phyloP scores from a whole-genome alignment of 345 rosid species.

The Orychophragmus violaceus region DNA sequence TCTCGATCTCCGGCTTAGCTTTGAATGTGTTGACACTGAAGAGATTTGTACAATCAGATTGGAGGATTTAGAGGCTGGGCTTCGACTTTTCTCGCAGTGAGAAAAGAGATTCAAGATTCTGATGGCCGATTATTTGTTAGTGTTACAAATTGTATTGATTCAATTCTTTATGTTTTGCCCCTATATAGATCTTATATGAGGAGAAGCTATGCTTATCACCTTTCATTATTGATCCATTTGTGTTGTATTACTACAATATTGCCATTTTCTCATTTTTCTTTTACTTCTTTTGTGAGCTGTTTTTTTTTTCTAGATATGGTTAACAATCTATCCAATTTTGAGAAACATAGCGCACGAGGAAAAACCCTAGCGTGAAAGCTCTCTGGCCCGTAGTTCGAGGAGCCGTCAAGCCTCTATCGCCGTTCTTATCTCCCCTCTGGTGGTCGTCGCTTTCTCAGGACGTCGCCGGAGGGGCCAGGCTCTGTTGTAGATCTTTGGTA shows the following conservation, averaged over 20 bases:
- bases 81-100: slow-evolving; percentile 43
- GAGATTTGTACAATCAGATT: slow-evolving; percentile 63
- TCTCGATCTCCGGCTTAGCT: slow-evolving; percentile 75
- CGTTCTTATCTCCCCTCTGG: too few species aligned
- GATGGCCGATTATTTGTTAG: slow-evolving; percentile 11
- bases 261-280: background rate
- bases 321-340: too few species aligned
- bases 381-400: too few species aligned
- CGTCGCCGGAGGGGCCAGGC: too few species aligned
- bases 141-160: slow-evolving; percentile 20
- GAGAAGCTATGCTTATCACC: slow-evolving; percentile 5
- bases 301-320: too few species aligned
- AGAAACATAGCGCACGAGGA: too few species aligned
- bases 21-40: slow-evolving; percentile 67
- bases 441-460: too few species aligned
- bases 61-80: slow-evolving; percentile 71
- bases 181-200: slow-evolving; percentile 6
- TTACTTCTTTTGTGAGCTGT: background rate
- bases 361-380: too few species aligned
- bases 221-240: background rate
- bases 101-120: background rate
- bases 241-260: background rate
- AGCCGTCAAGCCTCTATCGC: too few species aligned
- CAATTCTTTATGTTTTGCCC: slow-evolving; percentile 22
- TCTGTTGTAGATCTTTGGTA: too few species aligned